These are phyloP conservation scores for Phytophthora europaea DNA, from an alignment of 352 stramenopile genomes.

Conservation along the genomic window DNA sequence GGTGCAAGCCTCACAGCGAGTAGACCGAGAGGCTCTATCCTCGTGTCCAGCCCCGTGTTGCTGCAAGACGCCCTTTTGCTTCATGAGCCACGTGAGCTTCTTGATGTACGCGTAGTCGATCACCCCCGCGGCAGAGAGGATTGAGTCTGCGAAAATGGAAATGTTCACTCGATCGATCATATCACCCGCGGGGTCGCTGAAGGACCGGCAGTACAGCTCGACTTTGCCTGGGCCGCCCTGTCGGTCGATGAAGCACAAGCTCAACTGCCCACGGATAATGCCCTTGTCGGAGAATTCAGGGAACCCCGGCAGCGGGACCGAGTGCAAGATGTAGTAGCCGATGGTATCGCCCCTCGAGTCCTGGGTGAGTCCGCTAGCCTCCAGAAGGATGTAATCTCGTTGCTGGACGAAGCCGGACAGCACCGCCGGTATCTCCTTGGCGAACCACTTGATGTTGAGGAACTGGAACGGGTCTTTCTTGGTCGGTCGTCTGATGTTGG, in stretches of 20 bases:
- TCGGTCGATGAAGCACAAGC: conserved; percentile 50
- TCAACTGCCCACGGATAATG: conserved; percentile 47
- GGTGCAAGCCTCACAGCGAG: conserved; percentile 31
- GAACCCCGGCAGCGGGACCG: conserved; percentile 35
- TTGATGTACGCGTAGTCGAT: conserved; percentile 58
- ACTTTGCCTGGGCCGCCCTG: conserved; percentile 39
- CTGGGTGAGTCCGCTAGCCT: conserved; percentile 24
- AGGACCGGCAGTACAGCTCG: conserved; percentile 53
- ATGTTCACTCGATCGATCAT: conserved; percentile 36
- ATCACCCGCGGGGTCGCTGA: conserved; percentile 39
- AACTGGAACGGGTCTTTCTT: conserved; percentile 55
- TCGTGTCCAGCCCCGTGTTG: background rate
- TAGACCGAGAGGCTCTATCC: background rate
- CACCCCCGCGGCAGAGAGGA: conserved; percentile 22
- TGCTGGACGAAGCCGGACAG: conserved; percentile 43
- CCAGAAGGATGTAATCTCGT: conserved; percentile 50
- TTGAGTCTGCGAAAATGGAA: conserved; percentile 27
- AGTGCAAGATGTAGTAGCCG: conserved; percentile 55
- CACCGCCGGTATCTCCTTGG: conserved; percentile 42
- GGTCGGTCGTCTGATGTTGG: conserved; percentile 42
- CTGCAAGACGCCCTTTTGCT: conserved; percentile 17
- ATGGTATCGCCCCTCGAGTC: conserved; percentile 40
- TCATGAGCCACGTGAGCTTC: conserved; percentile 56
- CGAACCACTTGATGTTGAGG: conserved; percentile 63
- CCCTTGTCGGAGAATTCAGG: conserved; percentile 39